Conservation (phyloP, 352 stramenopile species). For the Phytopythium helicoides region DNA sequence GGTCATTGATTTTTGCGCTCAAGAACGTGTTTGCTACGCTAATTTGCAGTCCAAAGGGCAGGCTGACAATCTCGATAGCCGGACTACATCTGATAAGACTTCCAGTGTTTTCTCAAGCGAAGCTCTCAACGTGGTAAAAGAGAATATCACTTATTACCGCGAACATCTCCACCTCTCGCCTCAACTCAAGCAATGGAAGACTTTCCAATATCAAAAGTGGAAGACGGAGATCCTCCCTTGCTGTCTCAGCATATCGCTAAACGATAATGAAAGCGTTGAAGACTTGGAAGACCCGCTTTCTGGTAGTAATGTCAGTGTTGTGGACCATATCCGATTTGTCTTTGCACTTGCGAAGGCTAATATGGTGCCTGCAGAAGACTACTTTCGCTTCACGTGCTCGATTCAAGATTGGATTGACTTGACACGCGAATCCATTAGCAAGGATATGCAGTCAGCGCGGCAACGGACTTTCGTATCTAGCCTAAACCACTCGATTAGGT, state of each 20-base stretch:
- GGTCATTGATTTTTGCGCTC: conserved; percentile 31
- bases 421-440: not conserved
- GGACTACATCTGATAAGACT: not conserved
- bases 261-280: not conserved
- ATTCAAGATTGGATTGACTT: conserved; percentile 20
- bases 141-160: conserved; percentile 18
- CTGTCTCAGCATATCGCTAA: conserved; percentile 21
- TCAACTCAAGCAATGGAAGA: conserved; percentile 30
- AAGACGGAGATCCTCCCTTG: conserved; percentile 34
- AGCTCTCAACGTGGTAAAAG: conserved; percentile 16
- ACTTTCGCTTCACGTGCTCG: conserved; percentile 17
- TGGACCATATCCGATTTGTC: conserved; percentile 21
- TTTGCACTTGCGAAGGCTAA: conserved; percentile 20
- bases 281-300: not conserved
- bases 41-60: conserved; percentile 20
- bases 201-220: conserved; percentile 32
- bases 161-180: conserved; percentile 14
- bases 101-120: conserved; percentile 6
- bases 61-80: not conserved
- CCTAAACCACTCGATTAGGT: not conserved
- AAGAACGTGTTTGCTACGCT: conserved; percentile 20
- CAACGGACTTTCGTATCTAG: not conserved
- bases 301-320: not conserved
- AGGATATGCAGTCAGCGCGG: not conserved
- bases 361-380: conserved; percentile 20